Evolutionary conservation across 2,329 filamentous ascomycete species (phyloP).

Genomic region (Penicillium sclerotigenum): DNA sequence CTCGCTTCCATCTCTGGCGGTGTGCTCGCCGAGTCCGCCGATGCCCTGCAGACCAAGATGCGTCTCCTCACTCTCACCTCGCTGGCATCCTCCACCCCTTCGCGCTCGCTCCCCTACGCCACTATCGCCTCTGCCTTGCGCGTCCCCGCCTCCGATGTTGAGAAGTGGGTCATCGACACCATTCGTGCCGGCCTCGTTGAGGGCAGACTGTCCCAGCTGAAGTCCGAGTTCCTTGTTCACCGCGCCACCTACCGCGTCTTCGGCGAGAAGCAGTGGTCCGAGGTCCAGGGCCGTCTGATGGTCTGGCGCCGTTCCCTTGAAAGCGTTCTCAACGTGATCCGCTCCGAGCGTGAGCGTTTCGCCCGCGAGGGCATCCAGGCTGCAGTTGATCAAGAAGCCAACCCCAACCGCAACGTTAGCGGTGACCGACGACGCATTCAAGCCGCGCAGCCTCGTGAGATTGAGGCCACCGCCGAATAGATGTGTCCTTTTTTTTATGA

Average conservation of each 20-base stretch:
- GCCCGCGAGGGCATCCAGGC: constrained; percentile 65
- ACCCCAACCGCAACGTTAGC: constrained; percentile 25
- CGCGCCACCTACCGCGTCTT: constrained; percentile 95
- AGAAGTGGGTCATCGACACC: constrained; percentile 98
- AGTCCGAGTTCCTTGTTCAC: constrained; percentile 91
- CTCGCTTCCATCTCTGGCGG: constrained; percentile 67
- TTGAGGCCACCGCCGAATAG: constrained; percentile 35
- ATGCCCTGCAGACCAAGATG: constrained; percentile 90
- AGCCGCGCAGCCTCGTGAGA: constrained; percentile 30
- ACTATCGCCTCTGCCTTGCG: constrained; percentile 81
- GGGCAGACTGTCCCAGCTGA: constrained; percentile 91
- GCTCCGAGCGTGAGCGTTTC: constrained; percentile 76
- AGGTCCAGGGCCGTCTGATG: constrained; percentile 85
- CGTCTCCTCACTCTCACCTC: constrained; percentile 89
- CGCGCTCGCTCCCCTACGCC: constrained; percentile 82
- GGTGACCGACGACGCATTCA: constrained; percentile 36
- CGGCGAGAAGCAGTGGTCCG: constrained; percentile 95
- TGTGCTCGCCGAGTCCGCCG: constrained; percentile 73
- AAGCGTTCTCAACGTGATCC: constrained; percentile 73
- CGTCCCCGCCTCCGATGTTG: constrained; percentile 77
- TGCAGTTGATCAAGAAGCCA: constrained; percentile 44
- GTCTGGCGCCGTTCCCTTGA: constrained; percentile 83
- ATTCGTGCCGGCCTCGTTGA: constrained; percentile 94
- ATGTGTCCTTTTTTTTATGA: constrained; percentile 20
- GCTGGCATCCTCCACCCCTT: constrained; percentile 77